Evolutionary conservation across 352 stramenopile species (phyloP).

Genomic region (Thraustotheca clavata): DNA sequence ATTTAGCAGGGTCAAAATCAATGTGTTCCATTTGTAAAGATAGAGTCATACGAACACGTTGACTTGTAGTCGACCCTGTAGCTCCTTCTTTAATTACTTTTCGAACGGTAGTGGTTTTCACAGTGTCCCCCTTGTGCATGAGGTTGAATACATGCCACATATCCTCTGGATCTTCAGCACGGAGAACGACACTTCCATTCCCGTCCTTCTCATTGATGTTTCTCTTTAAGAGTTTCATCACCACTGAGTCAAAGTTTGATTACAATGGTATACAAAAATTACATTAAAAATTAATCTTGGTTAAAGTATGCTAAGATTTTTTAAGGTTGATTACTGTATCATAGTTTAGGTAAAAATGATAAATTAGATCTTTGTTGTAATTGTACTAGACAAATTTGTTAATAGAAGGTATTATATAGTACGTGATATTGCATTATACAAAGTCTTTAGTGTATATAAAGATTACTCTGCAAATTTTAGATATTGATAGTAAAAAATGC

Average conservation of each 20-base stretch:
- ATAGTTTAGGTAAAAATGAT: too few species aligned
- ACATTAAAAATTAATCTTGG: too few species aligned
- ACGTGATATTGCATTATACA: too few species aligned
- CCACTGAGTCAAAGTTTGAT: not conserved
- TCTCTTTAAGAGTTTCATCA: slow-evolving; percentile 90
- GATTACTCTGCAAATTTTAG: too few species aligned
- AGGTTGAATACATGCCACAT: slow-evolving; percentile 99
- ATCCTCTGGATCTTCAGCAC: slow-evolving; percentile 94
- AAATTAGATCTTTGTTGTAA: too few species aligned
- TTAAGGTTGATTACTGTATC: too few species aligned
- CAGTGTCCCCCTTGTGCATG: slow-evolving; percentile 88
- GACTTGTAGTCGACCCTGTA: slow-evolving; percentile 92
- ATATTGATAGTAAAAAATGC: too few species aligned
- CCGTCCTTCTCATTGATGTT: slow-evolving; percentile 94
- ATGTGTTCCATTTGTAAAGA: slow-evolving; percentile 94
- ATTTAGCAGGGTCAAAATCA: slow-evolving; percentile 94
- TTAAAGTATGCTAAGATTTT: too few species aligned
- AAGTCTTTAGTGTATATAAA: too few species aligned
- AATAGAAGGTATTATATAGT: too few species aligned
- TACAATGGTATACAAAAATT: too few species aligned
- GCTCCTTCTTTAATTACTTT: slow-evolving; percentile 96
- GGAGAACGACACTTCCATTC: slow-evolving; percentile 85
- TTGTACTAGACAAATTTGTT: too few species aligned
- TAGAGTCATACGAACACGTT: slow-evolving; percentile 92
- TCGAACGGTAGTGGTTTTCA: slow-evolving; percentile 95